phyloP scores from a whole-genome alignment of 2,329 filamentous ascomycete genomes.

The Cladosporium halotolerans region DNA sequence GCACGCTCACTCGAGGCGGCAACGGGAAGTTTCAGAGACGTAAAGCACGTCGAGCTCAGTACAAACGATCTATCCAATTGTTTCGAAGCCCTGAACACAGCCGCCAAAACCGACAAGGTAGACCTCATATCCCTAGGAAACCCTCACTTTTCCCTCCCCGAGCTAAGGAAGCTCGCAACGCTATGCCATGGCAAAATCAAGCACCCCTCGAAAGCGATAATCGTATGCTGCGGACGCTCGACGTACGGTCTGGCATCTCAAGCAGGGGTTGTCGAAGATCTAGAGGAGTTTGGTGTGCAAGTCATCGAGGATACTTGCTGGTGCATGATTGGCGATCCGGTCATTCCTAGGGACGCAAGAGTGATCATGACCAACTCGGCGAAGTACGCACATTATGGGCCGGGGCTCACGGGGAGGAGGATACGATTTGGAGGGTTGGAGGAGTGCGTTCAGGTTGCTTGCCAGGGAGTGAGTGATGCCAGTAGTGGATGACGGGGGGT shows the following conservation, averaged over 20 bases:
- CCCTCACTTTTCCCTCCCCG: slow-evolving; percentile 39
- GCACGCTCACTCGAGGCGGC: slow-evolving; percentile 17
- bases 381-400: slow-evolving; percentile 43
- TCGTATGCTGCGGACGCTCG: slow-evolving; percentile 17
- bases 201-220: not conserved
- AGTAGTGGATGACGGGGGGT: too few species aligned
- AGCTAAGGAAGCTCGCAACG: slow-evolving; percentile 30
- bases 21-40: slow-evolving; percentile 1
- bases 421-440: slow-evolving; percentile 24
- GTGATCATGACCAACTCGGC: slow-evolving; percentile 42
- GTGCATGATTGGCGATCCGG: slow-evolving; percentile 42
- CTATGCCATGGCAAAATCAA: slow-evolving; percentile 28
- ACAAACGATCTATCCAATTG: not conserved
- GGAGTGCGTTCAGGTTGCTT: slow-evolving; percentile 20
- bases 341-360: slow-evolving; percentile 25
- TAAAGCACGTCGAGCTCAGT: not conserved
- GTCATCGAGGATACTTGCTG: slow-evolving; percentile 44
- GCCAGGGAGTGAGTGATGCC: not conserved
- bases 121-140: slow-evolving; percentile 41
- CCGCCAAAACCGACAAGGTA: slow-evolving; percentile 18
- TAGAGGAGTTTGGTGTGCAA: slow-evolving; percentile 35
- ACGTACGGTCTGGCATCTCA: slow-evolving; percentile 20
- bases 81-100: slow-evolving; percentile 11
- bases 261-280: slow-evolving; percentile 24
- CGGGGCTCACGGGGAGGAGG: slow-evolving; percentile 18